Conservation (phyloP, 345 rosid species). For the Linum tenue region DNA sequence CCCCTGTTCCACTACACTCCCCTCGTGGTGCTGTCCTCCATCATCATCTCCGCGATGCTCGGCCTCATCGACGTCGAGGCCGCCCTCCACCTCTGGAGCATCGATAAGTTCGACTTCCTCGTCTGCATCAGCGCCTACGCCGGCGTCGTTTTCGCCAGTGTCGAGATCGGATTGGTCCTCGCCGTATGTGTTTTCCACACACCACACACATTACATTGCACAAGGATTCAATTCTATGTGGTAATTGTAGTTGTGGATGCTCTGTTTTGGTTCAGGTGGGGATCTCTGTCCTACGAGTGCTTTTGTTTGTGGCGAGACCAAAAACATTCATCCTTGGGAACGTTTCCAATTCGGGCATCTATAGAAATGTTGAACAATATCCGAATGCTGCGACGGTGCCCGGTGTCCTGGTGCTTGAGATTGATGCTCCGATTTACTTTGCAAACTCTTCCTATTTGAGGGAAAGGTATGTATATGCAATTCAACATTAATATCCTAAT, state of each 20-base stretch:
- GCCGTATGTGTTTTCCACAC: constrained; percentile 37
- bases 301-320: constrained; percentile 83
- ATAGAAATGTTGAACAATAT: constrained; percentile 66
- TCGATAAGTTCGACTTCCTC: constrained; percentile 79
- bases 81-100: constrained; percentile 68
- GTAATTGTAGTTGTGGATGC: too few relatives aligned
- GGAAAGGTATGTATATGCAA: constrained; percentile 43
- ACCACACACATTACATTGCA: too few relatives aligned
- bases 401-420: constrained; percentile 56
- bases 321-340: constrained; percentile 56
- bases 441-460: constrained; percentile 75
- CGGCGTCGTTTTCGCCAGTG: constrained; percentile 79
- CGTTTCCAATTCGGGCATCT: constrained; percentile 47
- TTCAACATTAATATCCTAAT: not conserved
- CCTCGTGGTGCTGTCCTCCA: constrained; percentile 78
- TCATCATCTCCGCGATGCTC: constrained; percentile 75
- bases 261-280: constrained; percentile 34
- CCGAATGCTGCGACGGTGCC: constrained; percentile 41
- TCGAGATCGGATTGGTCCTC: constrained; percentile 62
- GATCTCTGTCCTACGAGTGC: constrained; percentile 54
- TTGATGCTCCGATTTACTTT: constrained; percentile 81
- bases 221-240: too few relatives aligned
- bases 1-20: constrained; percentile 91
- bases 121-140: constrained; percentile 71
- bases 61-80: constrained; percentile 86